Evolutionary conservation across 139 green algal genomes (phyloP), one percentile per base, ranked within the genome.

Genomic region (Tetraselmis striata): DNA sequence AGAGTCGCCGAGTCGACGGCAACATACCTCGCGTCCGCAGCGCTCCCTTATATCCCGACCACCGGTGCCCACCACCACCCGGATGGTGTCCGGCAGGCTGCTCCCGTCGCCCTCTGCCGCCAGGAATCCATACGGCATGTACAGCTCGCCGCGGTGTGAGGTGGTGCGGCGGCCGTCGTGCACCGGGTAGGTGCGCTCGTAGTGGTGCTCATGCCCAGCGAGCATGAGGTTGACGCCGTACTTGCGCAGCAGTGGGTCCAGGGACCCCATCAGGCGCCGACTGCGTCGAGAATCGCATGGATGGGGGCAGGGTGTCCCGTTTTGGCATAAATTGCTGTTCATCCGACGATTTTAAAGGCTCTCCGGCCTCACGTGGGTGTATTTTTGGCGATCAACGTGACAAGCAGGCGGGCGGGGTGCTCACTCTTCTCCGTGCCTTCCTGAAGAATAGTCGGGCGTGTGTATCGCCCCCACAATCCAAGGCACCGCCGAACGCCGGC

Each of bases 191-290:
- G 45, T 67, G 45, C 77, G 77, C 80, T 83, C 80, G 80, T 79
- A 83, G 22, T 30, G 27, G 59, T 83, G 80, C n/a, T 77, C 80
- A 45, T 83, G 80, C 11, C 80, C 80, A 26, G 2, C 24, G 59
- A 83, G 67, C 28, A 78, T 74, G 2, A 83, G 23, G 59, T 78
- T 59, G 28, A 83, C 80, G 58, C 29, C 24, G 59, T 77, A 26
- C 25, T 78, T 29, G 28, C 59, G 30, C 58, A 83, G 32, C 25
- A 83, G 59, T 27, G 80, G 80, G 30, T 83, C 58, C 24, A 76
- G 30, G 11, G 18, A 5, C 45, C 18, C 11, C 77, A 28, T 22
- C 77, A 31, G 31, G 23, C 77, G 31, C 26, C 29, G 77, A 28
- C 77, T 31, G n/a, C n/a, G n/a, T n/a, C n/a, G n/a, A n/a, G n/a